phyloP scores from a whole-genome alignment of 805 yeast species.

The Starmerella cellae region DNA sequence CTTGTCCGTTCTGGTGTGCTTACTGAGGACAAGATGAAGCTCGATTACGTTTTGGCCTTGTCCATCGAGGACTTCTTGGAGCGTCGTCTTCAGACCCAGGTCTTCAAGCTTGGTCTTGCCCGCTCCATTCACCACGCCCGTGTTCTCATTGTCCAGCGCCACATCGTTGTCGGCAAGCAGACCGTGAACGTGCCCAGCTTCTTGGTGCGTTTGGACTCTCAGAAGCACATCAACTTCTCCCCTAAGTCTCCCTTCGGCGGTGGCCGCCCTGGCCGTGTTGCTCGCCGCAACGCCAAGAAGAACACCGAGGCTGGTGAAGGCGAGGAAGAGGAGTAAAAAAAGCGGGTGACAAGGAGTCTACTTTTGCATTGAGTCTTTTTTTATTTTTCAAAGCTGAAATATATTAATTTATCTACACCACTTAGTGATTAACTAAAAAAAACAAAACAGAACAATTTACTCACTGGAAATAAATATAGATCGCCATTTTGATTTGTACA shows the following conservation, averaged over 20 bases:
- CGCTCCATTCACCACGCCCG: slow-evolving; percentile 99
- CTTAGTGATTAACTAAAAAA: neutral
- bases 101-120: slow-evolving; percentile 98
- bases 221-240: slow-evolving; percentile 99
- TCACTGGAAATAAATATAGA: too few relatives aligned
- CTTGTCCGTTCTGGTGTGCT: slow-evolving; percentile 98
- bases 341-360: slow-evolving; percentile 5
- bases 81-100: slow-evolving; percentile 99
- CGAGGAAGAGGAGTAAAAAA: slow-evolving; percentile 59
- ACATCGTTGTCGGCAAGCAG: slow-evolving; percentile 99
- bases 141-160: slow-evolving; percentile 96
- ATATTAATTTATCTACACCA: slow-evolving; percentile 11
- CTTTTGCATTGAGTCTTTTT: neutral
- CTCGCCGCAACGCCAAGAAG: slow-evolving; percentile 75
- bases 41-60: slow-evolving; percentile 98
- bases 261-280: slow-evolving; percentile 99
- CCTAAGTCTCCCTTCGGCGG: slow-evolving; percentile 99
- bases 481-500: too few relatives aligned
- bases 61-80: slow-evolving; percentile 98
- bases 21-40: slow-evolving; percentile 98
- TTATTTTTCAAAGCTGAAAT: slow-evolving; percentile 2
- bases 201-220: slow-evolving; percentile 99
- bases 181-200: slow-evolving; percentile 96
- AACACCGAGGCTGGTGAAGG: slow-evolving; percentile 55
- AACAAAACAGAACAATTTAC: too few relatives aligned